These are phyloP conservation scores for Dactylorhiza incarnata DNA, from an alignment of 106 monocot genomes.

Conservation along the genomic window DNA sequence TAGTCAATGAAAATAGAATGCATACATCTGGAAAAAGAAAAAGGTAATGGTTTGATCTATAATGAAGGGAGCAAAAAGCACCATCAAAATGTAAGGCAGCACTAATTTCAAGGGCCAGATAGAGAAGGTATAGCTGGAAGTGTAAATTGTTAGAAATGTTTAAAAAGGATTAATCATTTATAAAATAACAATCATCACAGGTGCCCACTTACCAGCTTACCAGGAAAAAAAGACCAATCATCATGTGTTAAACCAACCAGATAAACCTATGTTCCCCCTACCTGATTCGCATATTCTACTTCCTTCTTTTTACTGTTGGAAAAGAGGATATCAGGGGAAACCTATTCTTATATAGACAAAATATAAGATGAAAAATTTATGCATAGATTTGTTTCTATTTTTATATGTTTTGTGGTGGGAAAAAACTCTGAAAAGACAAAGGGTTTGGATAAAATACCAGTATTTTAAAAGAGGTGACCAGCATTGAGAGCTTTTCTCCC, in stretches of 20 bases:
- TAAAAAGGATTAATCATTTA: not conserved
- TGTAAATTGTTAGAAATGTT: not conserved
- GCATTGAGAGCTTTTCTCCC: not conserved
- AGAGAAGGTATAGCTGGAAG: too few species aligned
- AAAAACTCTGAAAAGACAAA: too few species aligned
- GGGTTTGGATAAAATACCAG: not conserved
- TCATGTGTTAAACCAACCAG: not conserved
- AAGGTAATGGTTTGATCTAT: not conserved
- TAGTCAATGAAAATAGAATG: not conserved
- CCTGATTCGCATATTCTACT: not conserved
- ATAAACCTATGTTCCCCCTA: not conserved
- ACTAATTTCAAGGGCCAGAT: too few species aligned
- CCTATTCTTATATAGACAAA: not conserved
- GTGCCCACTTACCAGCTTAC: not conserved
- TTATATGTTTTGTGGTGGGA: too few species aligned
- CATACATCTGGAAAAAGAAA: not conserved
- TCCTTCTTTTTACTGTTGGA: not conserved
- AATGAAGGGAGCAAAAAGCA: not conserved
- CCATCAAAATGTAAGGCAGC: too few species aligned
- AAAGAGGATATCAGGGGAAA: not conserved
- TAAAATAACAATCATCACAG: not conserved
- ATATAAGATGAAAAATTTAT: not conserved
- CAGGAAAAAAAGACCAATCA: too few species aligned
- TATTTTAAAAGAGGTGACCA: not conserved
- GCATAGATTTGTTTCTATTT: too few species aligned